Base-by-base conservation (phyloP, 345 rosid genomes). In the Gossypium raimondii region DNA sequence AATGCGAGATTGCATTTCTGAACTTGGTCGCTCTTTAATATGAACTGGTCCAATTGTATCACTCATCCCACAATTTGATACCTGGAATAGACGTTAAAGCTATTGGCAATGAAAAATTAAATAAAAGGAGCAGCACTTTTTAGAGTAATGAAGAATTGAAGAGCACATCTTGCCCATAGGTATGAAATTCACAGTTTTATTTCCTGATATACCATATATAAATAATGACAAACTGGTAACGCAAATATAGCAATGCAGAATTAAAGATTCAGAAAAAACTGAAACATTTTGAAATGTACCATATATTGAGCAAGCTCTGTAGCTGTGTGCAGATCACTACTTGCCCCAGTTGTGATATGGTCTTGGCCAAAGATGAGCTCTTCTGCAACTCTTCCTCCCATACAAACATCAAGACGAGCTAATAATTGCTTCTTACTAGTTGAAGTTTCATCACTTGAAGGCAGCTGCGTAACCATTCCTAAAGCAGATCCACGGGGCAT, bases 321-420 rank as follows among this genome's bases (percentile, higher is more conserved):
- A 70, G 99, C 99, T 14, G 91, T 87, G 52, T 85, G 80, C 56
- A 95, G 92, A 86, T 95, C 99, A 60, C 98, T 91, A 82, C 97
- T 95, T 8, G 99, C 99, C 70, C 98, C 99, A 43, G 98, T 95
- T 48, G 99, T 95, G 76, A 95, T 75, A 69, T 88, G 79, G 82
- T 95, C 99, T 68, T 70, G 86, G 55, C 99, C 99, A 82, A 95
- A 95, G 73, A 95, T 89, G 74, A 95, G 97, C 85, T 95, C 99
- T 81, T 95, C 98, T 8, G 99, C 99, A 57, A 88, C 98, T 87
- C 99, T 89, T 81, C 99, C 99, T 65, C 99, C 98, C 98, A 95
- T 95, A 74, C 99, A 95, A 76, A 95, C 97, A 87, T 95, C 99
- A 38, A 95, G 92, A 61, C 98, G 94, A 48, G 99, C 99, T 83